Conservation (phyloP, 2,329 filamentous ascomycete genomes). For the Cladorrhinum sp. region DNA sequence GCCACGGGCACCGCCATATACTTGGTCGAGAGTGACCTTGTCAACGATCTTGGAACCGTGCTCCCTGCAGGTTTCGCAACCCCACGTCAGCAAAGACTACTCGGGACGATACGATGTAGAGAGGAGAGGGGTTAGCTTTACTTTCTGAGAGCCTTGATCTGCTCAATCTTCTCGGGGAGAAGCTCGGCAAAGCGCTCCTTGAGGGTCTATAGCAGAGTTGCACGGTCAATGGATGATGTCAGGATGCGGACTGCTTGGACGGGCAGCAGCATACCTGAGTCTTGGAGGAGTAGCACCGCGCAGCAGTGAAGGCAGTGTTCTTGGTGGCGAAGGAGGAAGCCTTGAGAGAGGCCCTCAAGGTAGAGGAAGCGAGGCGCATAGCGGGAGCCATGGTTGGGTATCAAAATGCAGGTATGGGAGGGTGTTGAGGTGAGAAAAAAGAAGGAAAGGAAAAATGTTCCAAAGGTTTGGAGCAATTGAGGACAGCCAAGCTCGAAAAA, state of each 20-base stretch:
- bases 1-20: slow-evolving; percentile 97
- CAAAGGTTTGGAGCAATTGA: slow-evolving; percentile 28
- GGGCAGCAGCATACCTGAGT: slow-evolving; percentile 61
- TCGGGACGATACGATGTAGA: slow-evolving; percentile 1
- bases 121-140: slow-evolving; percentile 48
- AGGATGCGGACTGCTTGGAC: slow-evolving; percentile 18
- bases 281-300: slow-evolving; percentile 92
- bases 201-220: slow-evolving; percentile 62
- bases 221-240: slow-evolving; percentile 27
- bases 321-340: slow-evolving; percentile 66
- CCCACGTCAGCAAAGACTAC: slow-evolving; percentile 27
- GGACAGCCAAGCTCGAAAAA: slow-evolving; percentile 30
- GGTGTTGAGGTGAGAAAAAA: slow-evolving; percentile 38
- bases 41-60: slow-evolving; percentile 93
- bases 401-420: slow-evolving; percentile 30
- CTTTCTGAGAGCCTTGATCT: slow-evolving; percentile 99
- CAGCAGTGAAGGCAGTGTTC: slow-evolving; percentile 72
- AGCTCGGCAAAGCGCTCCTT: slow-evolving; percentile 98
- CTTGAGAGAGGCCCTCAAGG: slow-evolving; percentile 73
- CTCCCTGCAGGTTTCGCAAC: slow-evolving; percentile 56
- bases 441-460: slow-evolving; percentile 33
- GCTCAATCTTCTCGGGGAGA: slow-evolving; percentile 93
- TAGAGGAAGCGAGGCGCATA: slow-evolving; percentile 75
- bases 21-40: slow-evolving; percentile 98
- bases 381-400: slow-evolving; percentile 71